Evolutionary conservation across 2,329 filamentous ascomycete species (phyloP).

Genomic region (Emergomyces pasteurianus): DNA sequence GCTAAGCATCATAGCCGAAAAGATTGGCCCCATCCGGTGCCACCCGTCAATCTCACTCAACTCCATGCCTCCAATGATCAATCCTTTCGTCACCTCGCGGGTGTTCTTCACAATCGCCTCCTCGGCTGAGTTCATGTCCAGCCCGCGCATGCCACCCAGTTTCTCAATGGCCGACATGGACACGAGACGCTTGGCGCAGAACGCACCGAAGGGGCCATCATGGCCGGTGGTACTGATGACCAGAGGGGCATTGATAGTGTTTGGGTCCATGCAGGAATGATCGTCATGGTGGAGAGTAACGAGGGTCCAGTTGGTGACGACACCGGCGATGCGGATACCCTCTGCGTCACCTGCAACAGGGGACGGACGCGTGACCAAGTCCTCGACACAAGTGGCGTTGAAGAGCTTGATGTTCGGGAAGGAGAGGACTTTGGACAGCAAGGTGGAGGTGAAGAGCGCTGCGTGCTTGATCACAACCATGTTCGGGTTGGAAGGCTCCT

Average conservation of each 20-base stretch:
- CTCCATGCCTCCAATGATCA: slow-evolving; percentile 94
- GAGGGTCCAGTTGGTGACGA: slow-evolving; percentile 93
- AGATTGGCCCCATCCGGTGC: slow-evolving; percentile 83
- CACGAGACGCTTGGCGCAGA: slow-evolving; percentile 80
- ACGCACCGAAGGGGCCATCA: slow-evolving; percentile 82
- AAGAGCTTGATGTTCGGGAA: slow-evolving; percentile 94
- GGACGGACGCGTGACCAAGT: slow-evolving; percentile 69
- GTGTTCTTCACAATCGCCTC: slow-evolving; percentile 90
- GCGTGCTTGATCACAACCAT: slow-evolving; percentile 93
- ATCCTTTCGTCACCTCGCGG: slow-evolving; percentile 71
- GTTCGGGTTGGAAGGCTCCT: slow-evolving; percentile 74
- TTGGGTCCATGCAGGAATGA: slow-evolving; percentile 93
- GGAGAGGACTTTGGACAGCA: slow-evolving; percentile 68
- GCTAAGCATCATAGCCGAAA: slow-evolving; percentile 77
- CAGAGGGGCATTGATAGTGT: slow-evolving; percentile 87
- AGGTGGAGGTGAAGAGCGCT: slow-evolving; percentile 78
- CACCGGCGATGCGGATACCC: slow-evolving; percentile 64
- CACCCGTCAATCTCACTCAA: slow-evolving; percentile 80
- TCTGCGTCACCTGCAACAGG: slow-evolving; percentile 35
- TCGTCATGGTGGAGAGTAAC: slow-evolving; percentile 80
- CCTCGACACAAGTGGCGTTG: slow-evolving; percentile 87
- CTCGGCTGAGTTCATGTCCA: slow-evolving; percentile 86
- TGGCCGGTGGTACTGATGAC: slow-evolving; percentile 86
- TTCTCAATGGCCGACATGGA: slow-evolving; percentile 74
- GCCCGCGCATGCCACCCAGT: slow-evolving; percentile 80